Evolutionary conservation across 192 early-diverging fungal species (phyloP).

Genomic region (Diversispora epigaea): DNA sequence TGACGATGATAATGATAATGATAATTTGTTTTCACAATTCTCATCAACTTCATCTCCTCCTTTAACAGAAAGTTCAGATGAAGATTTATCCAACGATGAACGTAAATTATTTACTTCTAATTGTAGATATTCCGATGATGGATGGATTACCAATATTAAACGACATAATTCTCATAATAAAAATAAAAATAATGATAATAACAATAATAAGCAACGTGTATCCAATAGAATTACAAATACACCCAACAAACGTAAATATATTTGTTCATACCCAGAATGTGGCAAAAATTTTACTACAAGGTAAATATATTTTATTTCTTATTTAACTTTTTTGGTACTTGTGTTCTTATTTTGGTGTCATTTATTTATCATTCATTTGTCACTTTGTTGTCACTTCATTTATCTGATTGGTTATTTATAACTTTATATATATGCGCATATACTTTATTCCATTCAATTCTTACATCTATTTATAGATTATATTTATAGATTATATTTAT

Average conservation of each 20-base stretch:
- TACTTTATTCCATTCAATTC: too few species aligned
- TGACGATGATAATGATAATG: not conserved
- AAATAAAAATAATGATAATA: too few species aligned
- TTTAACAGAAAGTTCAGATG: not conserved
- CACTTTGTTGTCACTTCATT: not conserved
- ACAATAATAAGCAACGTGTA: too few species aligned
- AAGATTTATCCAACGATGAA: not conserved
- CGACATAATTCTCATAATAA: not conserved
- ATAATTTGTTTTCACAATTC: too few species aligned
- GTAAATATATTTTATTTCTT: conserved; percentile 35
- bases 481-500: too few species aligned
- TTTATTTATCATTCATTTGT: not conserved
- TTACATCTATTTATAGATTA: too few species aligned
- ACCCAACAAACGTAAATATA: conserved; percentile 67
- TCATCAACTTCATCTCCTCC: not conserved
- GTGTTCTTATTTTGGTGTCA: not conserved
- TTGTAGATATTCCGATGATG: not conserved
- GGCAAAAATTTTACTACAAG: conserved; percentile 81
- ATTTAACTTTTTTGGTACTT: not conserved
- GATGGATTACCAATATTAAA: not conserved
- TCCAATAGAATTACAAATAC: conserved; percentile 17
- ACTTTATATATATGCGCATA: not conserved
- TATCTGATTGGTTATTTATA: not conserved
- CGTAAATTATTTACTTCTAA: not conserved
- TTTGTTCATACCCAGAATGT: conserved; percentile 62